These are phyloP conservation scores for Diaporthe australafricana DNA, from an alignment of 2,329 filamentous ascomycete species.

Conservation along the genomic window DNA sequence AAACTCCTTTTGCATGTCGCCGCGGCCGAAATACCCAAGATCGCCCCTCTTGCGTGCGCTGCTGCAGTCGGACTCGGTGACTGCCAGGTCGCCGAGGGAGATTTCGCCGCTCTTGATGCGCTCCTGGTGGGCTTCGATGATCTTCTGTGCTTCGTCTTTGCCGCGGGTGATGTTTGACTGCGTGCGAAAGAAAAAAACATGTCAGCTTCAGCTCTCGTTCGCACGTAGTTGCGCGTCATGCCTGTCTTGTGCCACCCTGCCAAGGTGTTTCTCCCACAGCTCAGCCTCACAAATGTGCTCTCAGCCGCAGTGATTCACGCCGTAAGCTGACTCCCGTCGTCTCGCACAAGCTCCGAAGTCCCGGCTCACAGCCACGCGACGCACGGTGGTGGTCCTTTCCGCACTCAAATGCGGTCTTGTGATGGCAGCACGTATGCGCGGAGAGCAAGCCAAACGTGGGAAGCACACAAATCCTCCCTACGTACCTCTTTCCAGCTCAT, in stretches of 20 bases:
- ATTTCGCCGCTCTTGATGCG: conserved; percentile 78
- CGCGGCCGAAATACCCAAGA: conserved; percentile 91
- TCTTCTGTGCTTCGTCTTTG: conserved; percentile 86
- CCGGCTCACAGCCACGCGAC: background rate
- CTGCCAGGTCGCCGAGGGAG: conserved; percentile 84
- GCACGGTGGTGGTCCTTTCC: background rate
- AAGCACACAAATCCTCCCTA: background rate
- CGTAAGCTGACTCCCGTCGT: background rate
- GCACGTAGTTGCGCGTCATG: background rate
- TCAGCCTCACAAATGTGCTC: background rate
- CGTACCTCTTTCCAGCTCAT: conserved; percentile 88
- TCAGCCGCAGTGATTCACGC: background rate
- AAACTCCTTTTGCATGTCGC: conserved; percentile 99
- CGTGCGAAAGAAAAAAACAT: conserved; percentile 21
- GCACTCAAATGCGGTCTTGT: background rate
- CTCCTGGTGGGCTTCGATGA: conserved; percentile 80
- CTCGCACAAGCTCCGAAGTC: background rate
- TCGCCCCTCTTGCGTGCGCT: conserved; percentile 95
- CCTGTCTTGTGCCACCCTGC: background rate
- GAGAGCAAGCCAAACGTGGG: background rate
- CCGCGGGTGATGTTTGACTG: conserved; percentile 84
- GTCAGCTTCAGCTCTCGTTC: conserved; percentile 11
- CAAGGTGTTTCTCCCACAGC: background rate
- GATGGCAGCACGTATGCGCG: background rate
- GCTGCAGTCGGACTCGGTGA: conserved; percentile 93